Percentiles rank a stretch among this genome's conserved stretches.
Conservation (phyloP, 768 basidiomycete species). For the Hebeloma cylindrosporum region DNA sequence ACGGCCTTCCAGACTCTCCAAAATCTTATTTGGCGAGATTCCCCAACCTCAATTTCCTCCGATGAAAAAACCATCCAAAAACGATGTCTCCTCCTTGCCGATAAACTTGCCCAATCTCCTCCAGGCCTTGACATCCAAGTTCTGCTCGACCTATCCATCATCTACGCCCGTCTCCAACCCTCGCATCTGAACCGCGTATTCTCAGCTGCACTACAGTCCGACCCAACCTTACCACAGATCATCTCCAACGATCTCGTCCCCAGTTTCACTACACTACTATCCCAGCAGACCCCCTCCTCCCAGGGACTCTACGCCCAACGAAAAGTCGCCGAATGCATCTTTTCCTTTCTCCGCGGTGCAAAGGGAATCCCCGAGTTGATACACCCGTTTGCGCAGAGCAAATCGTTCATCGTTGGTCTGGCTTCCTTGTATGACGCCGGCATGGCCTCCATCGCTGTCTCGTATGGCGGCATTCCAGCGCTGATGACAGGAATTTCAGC, state of each 20-base stretch:
- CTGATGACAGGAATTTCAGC: slow-evolving; percentile 24
- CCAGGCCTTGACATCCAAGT: slow-evolving; percentile 48
- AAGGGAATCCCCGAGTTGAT: slow-evolving; percentile 44
- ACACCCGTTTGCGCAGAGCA: slow-evolving; percentile 52
- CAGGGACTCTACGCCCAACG: slow-evolving; percentile 64
- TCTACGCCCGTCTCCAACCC: slow-evolving; percentile 46
- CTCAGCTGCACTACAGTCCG: slow-evolving; percentile 35
- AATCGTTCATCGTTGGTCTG: slow-evolving; percentile 53
- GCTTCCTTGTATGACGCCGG: slow-evolving; percentile 62
- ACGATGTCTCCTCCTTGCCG: slow-evolving; percentile 54
- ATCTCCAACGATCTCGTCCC: slow-evolving; percentile 52
- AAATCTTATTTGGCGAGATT: slow-evolving; percentile 55
- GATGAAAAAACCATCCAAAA: slow-evolving; percentile 48
- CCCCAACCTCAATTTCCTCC: slow-evolving; percentile 24
- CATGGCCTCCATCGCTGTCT: slow-evolving; percentile 51
- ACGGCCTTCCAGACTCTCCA: slow-evolving; percentile 52
- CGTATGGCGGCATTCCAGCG: slow-evolving; percentile 57
- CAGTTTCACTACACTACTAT: slow-evolving; percentile 53
- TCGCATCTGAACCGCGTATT: slow-evolving; percentile 48
- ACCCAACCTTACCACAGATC: slow-evolving; percentile 30
- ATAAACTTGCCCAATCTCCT: slow-evolving; percentile 41
- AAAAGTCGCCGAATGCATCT: slow-evolving; percentile 59
- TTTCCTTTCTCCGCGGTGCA: slow-evolving; percentile 51
- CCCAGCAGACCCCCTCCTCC: slow-evolving; percentile 33
- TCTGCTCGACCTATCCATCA: slow-evolving; percentile 63